Conservation (phyloP, 1,139 yeast genomes). For the Zygosaccharomyces sapae region DNA sequence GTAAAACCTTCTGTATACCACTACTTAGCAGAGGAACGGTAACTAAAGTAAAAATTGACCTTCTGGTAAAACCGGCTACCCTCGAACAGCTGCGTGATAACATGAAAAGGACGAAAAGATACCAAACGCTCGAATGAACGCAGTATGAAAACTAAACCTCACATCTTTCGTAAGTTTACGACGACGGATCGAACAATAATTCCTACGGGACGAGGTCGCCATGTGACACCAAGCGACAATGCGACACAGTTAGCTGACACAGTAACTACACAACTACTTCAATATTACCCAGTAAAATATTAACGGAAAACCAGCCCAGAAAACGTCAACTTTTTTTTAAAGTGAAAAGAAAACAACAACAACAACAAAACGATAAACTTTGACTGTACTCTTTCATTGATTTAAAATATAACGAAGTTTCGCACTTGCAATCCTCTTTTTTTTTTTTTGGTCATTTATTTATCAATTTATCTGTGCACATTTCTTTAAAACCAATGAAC, state of each 20-base stretch:
- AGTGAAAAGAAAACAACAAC: too few species aligned
- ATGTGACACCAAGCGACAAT: neutral
- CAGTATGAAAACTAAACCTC: neutral
- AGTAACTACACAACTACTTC: neutral
- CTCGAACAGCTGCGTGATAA: neutral
- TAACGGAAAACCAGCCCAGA: too few species aligned
- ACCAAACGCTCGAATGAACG: neutral
- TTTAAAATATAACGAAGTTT: too few species aligned
- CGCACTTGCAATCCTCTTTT: too few species aligned
- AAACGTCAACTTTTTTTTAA: too few species aligned
- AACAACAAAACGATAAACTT: too few species aligned
- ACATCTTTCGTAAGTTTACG: neutral
- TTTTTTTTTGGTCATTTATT: too few species aligned
- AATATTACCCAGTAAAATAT: too few species aligned
- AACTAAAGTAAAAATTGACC: constrained; percentile 7
- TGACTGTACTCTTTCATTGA: too few species aligned
- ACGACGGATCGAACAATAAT: neutral
- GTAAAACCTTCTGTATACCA: constrained; percentile 4
- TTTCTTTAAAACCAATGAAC: too few species aligned
- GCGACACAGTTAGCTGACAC: constrained; percentile 1
- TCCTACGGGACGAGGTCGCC: neutral
- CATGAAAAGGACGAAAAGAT: neutral
- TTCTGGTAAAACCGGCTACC: neutral
- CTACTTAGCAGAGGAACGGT: constrained; percentile 13
- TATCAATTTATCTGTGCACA: too few species aligned